These are phyloP conservation scores for Aquilaria malaccensis DNA, from an alignment of 345 rosid genomes.

Conservation along the genomic window DNA sequence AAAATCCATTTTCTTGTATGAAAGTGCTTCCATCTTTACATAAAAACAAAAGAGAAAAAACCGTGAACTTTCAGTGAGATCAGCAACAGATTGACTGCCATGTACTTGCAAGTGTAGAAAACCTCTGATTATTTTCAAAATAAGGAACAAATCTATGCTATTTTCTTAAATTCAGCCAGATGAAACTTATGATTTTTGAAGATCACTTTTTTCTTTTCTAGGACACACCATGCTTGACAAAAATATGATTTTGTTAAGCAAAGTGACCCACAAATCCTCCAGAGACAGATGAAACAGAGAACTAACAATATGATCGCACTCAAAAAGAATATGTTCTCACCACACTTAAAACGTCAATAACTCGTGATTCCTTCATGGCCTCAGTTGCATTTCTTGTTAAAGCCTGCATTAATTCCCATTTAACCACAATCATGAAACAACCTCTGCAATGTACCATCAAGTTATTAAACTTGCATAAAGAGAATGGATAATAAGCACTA, in stretches of 20 bases:
- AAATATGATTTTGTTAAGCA: no score
- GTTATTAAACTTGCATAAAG: background rate
- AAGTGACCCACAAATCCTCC: no score
- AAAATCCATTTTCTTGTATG: conserved; percentile 58
- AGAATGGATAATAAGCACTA: conserved; percentile 15
- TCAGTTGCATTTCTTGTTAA: conserved; percentile 58
- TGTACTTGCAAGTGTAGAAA: no score
- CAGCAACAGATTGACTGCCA: background rate
- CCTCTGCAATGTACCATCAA: background rate
- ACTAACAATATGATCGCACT: background rate
- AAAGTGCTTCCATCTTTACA: conserved; percentile 68
- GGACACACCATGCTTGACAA: no score
- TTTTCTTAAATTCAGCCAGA: background rate
- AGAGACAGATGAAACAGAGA: no score
- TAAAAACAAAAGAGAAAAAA: conserved; percentile 4
- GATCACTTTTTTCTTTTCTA: no score
- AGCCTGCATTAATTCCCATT: conserved; percentile 42
- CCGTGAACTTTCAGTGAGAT: background rate
- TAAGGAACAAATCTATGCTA: background rate
- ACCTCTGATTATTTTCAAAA: background rate
- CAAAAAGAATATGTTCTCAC: conserved; percentile 24
- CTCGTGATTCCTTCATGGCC: conserved; percentile 80
- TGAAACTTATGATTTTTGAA: no score
- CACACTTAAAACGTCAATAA: conserved; percentile 58
- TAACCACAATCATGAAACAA: no score